Evolutionary conservation across 1,284 basidiomycete genomes (phyloP).

Genomic region (Erythrobasidium hasegawianum): DNA sequence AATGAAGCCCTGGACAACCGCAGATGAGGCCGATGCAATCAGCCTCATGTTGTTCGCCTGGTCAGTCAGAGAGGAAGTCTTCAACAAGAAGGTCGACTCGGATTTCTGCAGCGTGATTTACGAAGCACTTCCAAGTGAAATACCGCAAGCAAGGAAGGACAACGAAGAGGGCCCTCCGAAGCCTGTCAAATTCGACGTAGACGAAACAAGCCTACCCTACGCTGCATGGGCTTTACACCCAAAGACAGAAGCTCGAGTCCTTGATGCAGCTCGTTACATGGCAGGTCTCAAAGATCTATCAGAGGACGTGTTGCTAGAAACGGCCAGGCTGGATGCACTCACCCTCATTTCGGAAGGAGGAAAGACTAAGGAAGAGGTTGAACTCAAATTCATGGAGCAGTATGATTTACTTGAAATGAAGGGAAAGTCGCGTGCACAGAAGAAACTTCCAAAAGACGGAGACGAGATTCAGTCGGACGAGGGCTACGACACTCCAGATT

Average conservation of each 20-base stretch:
- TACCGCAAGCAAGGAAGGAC: no score
- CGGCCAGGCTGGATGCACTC: background rate
- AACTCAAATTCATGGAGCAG: conserved; percentile 2
- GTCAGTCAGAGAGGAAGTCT: background rate
- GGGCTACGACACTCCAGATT: no score
- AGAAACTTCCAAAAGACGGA: background rate
- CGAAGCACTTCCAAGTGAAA: no score
- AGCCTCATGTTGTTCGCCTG: background rate
- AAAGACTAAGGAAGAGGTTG: background rate
- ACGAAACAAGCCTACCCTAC: no score
- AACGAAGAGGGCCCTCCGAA: no score
- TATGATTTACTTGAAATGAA: background rate
- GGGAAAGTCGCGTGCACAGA: background rate
- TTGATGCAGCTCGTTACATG: conserved; percentile 8
- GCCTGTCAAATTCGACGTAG: no score
- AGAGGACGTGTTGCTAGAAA: conserved; percentile 4
- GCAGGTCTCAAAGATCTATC: background rate
- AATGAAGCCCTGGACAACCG: background rate
- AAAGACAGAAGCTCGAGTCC: background rate
- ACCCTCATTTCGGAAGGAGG: background rate
- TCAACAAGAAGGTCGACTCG: background rate
- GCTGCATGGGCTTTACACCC: no score
- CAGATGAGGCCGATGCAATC: background rate
- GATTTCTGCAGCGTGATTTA: no score
- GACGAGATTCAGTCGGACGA: no score